A percentile compares a stretch with the other conserved stretches of the same genome.
Evolutionary conservation across 371 early-diverging fungal species (phyloP).

Genomic region (Rhizopus stolonifer): DNA sequence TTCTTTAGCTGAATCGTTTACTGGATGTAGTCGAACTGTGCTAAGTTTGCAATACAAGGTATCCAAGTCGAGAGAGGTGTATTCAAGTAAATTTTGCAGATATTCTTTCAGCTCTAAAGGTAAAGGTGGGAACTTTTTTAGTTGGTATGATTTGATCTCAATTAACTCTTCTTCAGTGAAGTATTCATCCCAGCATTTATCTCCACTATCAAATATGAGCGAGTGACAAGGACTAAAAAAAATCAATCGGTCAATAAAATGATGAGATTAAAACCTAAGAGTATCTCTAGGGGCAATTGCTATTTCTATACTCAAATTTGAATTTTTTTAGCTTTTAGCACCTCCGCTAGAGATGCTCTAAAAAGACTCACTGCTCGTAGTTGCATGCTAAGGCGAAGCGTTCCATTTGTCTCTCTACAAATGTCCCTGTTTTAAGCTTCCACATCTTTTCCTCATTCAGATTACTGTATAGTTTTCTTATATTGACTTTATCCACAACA

Average conservation of each 20-base stretch:
- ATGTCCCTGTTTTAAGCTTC: conserved; percentile 3
- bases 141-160: conserved; percentile 5
- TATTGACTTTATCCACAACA: conserved; percentile 1
- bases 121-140: conserved; percentile 2
- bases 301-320: too few species aligned
- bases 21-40: background rate
- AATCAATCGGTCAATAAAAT: background rate
- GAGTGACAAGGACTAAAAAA: conserved; percentile 10
- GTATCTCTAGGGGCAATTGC: too few species aligned
- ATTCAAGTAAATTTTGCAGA: background rate
- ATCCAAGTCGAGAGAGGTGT: background rate
- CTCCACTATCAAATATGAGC: background rate
- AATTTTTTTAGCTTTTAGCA: too few species aligned
- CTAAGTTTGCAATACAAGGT: background rate
- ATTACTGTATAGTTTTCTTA: conserved; percentile 1
- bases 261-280: conserved; percentile 4
- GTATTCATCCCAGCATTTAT: conserved; percentile 7
- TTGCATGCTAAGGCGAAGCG: conserved; percentile 1
- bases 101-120: background rate
- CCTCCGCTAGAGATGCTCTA: too few species aligned
- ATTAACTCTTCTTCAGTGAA: conserved; percentile 7
- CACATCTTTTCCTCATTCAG: conserved; percentile 10
- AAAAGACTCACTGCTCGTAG: conserved; percentile 4
- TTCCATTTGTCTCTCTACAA: conserved; percentile 4
- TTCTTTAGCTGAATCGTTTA: conserved; percentile 1